phyloP scores from a whole-genome alignment of 768 basidiomycete species.

The Boletus vermiculosoides region DNA sequence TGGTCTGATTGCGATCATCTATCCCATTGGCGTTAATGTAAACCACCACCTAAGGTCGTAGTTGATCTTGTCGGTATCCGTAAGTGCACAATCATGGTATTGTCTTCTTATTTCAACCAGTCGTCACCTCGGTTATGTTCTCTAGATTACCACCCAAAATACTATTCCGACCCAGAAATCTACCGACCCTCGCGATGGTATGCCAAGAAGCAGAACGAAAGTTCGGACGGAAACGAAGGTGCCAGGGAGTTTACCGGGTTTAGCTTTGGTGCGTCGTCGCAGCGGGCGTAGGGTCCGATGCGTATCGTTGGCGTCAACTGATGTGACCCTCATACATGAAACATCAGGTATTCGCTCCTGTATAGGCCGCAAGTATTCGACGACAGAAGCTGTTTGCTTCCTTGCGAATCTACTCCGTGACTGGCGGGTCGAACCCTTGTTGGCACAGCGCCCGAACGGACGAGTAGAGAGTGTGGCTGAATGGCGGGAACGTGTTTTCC shows the following conservation, averaged over 20 bases:
- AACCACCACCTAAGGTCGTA: constrained; percentile 10
- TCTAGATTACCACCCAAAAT: constrained; percentile 36
- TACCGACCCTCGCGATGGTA: constrained; percentile 42
- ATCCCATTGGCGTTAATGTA: neutral
- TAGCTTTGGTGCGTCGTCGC: constrained; percentile 14
- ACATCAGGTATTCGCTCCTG: constrained; percentile 47
- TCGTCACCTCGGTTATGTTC: neutral
- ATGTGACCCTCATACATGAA: neutral
- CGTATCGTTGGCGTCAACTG: neutral
- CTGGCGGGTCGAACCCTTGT: constrained; percentile 47
- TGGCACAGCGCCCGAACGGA: constrained; percentile 18
- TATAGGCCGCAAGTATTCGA: constrained; percentile 53
- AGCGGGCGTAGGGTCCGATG: neutral
- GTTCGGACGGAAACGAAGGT: neutral
- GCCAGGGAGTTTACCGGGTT: constrained; percentile 14
- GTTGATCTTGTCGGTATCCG: constrained; percentile 32
- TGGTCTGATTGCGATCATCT: too few relatives aligned
- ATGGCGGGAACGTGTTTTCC: constrained; percentile 19
- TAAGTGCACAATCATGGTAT: constrained; percentile 9
- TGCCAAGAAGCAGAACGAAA: constrained; percentile 6
- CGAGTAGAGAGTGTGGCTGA: constrained; percentile 10
- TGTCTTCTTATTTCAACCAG: neutral
- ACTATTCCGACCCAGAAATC: constrained; percentile 35
- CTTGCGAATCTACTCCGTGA: constrained; percentile 51
- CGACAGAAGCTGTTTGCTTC: constrained; percentile 51